These are phyloP conservation scores for Phytopythium boreale DNA, from an alignment of 352 stramenopile species.

Conservation along the genomic window DNA sequence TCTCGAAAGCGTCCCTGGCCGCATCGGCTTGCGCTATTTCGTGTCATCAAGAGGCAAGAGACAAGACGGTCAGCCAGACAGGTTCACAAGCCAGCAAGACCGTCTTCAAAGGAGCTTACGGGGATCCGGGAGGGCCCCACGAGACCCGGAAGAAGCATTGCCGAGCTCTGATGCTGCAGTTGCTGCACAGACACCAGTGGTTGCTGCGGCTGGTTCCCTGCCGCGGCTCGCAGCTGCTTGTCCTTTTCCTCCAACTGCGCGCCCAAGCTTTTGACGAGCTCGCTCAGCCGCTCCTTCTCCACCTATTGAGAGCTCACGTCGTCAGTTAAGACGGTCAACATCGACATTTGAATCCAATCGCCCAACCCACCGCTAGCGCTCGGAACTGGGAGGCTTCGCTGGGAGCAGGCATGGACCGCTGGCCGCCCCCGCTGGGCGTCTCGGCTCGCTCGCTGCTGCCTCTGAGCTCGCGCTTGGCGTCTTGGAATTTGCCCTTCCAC, in stretches of 20 bases:
- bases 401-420: conserved; percentile 38
- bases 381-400: conserved; percentile 57
- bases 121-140: conserved; percentile 25
- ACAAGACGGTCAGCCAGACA: not conserved
- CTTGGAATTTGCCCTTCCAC: conserved; percentile 51
- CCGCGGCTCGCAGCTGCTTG: conserved; percentile 25
- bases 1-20: not conserved
- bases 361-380: conserved; percentile 34
- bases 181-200: not conserved
- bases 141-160: not conserved
- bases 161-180: not conserved
- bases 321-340: not conserved
- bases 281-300: conserved; percentile 64
- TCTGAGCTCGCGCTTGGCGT: conserved; percentile 52
- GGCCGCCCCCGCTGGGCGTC: conserved; percentile 29
- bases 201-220: conserved; percentile 10
- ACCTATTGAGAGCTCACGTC: conserved; percentile 18
- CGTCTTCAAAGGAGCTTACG: conserved; percentile 13
- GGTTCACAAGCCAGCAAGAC: not conserved
- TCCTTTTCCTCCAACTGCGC: conserved; percentile 62
- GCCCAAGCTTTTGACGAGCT: conserved; percentile 51
- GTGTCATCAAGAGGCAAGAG: not conserved
- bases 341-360: not conserved
- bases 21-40: conserved; percentile 4
- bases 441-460: conserved; percentile 40